Base-by-base conservation (phyloP, 2,329 filamentous ascomycete species). In the Rhynchosporium graminicola region DNA sequence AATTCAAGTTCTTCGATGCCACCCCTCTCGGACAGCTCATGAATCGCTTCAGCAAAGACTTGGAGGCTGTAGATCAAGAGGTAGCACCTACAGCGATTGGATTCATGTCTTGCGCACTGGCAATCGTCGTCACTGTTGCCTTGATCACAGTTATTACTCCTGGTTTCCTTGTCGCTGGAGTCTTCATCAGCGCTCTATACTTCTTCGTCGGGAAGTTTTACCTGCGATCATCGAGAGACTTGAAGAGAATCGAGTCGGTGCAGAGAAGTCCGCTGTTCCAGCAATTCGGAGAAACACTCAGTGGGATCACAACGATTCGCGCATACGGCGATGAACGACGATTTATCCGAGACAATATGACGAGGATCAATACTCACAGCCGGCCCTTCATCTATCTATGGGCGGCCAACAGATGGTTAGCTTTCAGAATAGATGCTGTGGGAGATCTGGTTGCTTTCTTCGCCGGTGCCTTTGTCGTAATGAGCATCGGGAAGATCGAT, bases 41-140 rank as follows among this genome's bases (percentile, higher is more conserved):
- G 88, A 99, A 99, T 77, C 87, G 95, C 26, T 99, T 99, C 78
- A 98, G 94, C 75, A 98, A 98, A 77, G 95, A 99, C 75, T 85
- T 99, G 13, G 93, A 99, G 75, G 87, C 92, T 10, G 83, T 99
- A 26, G 95, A 99, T 69, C 95, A 99, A 74, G 95, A 99, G 75
- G 91, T 99, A 62, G 93, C 95, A 0, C 92, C 93, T 2, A 87
- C 96, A 46, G 94, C 95, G 28, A 93, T 98, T 69, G 85, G 86
- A 59, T 83, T 88, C 58, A 84, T 88, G 76, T 82, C 80, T n/a
- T 88, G 84, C 69, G 82, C 79, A 1, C 77, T 88, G 63, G 84
- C 81, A 38, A 83, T 98, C 50, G 73, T 95, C 43, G 93, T 96
- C 61, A 97, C 96, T 8, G 87, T 98, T 43, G 82, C 90, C 10